A percentile compares a stretch with the other conserved stretches of the same genome.
Evolutionary conservation across 2,329 filamentous ascomycete genomes (phyloP).

Genomic region (Coleophoma crateriformis): DNA sequence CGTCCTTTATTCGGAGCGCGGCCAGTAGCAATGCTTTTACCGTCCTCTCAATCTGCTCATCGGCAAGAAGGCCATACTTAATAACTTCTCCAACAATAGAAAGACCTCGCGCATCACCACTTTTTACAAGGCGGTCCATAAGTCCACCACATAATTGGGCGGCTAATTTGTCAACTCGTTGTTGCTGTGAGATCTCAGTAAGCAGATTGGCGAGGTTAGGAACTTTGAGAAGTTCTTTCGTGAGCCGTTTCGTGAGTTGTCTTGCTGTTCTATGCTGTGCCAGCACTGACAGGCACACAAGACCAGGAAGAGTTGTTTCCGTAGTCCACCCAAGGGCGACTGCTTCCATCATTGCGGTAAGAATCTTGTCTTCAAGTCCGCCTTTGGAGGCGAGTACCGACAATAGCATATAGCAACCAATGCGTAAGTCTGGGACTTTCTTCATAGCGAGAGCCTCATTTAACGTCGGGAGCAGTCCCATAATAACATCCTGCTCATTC

Average conservation of each 20-base stretch:
- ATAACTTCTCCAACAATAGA: slow-evolving; percentile 57
- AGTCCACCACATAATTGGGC: slow-evolving; percentile 66
- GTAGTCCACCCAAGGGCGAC: slow-evolving; percentile 71
- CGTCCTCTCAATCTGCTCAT: slow-evolving; percentile 57
- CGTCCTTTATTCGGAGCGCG: slow-evolving; percentile 52
- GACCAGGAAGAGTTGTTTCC: slow-evolving; percentile 66
- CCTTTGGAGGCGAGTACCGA: slow-evolving; percentile 82
- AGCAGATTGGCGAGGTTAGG: slow-evolving; percentile 55
- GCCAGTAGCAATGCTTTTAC: slow-evolving; percentile 60
- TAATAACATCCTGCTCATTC: slow-evolving; percentile 71
- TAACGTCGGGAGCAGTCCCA: slow-evolving; percentile 64
- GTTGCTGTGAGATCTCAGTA: slow-evolving; percentile 55
- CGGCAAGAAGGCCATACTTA: slow-evolving; percentile 52
- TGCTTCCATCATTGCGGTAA: slow-evolving; percentile 89
- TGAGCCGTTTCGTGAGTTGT: slow-evolving; percentile 63
- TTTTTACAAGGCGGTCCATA: slow-evolving; percentile 55
- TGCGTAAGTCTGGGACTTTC: slow-evolving; percentile 70
- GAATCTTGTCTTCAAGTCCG: slow-evolving; percentile 67
- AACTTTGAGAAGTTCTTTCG: slow-evolving; percentile 62
- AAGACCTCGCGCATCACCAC: slow-evolving; percentile 51
- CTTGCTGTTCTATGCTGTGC: slow-evolving; percentile 72
- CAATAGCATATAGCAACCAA: slow-evolving; percentile 88
- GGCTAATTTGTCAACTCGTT: slow-evolving; percentile 64
- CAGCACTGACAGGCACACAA: slow-evolving; percentile 76
- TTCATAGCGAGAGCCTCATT: slow-evolving; percentile 73